These are phyloP conservation scores for Pseudomassariella vexata DNA, from an alignment of 2,329 filamentous ascomycete genomes.

Conservation along the genomic window DNA sequence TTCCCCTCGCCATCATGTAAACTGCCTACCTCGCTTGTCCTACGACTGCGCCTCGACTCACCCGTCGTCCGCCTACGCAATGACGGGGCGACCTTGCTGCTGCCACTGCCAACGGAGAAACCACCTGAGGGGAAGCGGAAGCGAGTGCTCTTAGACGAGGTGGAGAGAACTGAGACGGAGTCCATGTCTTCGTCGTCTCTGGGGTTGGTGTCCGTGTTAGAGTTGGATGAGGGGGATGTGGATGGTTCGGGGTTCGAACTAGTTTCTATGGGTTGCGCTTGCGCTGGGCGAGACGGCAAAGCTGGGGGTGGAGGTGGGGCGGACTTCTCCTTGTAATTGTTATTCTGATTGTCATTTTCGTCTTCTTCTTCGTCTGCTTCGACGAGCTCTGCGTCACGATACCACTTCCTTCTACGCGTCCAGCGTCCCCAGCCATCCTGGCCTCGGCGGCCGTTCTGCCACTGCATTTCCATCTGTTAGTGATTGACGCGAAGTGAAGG, in stretches of 20 bases:
- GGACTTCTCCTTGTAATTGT: too few species aligned
- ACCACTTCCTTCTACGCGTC: conserved; percentile 92
- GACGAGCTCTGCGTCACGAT: conserved; percentile 89
- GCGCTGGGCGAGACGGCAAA: conserved; percentile 20
- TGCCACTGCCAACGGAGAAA: conserved; percentile 9
- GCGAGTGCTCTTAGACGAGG: conserved; percentile 22
- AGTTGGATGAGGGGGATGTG: conserved; percentile 5
- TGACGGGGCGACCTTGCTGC: conserved; percentile 12
- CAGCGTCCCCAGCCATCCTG: conserved; percentile 91
- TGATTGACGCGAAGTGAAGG: neutral
- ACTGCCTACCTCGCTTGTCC: conserved; percentile 35
- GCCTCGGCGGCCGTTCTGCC: conserved; percentile 80
- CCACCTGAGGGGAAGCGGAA: conserved; percentile 18
- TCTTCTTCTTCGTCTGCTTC: conserved; percentile 51
- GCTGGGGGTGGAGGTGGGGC: conserved; percentile 18
- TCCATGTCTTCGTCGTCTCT: conserved; percentile 22
- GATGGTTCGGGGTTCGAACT: conserved; percentile 10
- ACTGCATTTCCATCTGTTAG: conserved; percentile 42
- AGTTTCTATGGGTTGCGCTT: conserved; percentile 13
- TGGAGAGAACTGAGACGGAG: conserved; percentile 21
- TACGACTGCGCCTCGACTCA: conserved; percentile 30
- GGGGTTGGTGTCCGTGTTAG: conserved; percentile 1
- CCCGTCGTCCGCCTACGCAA: conserved; percentile 13
- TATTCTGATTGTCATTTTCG: conserved; percentile 32
- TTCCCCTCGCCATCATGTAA: conserved; percentile 24